These are phyloP conservation scores for Rhizopus arrhizus DNA, from an alignment of 371 early-diverging fungal genomes.

Conservation along the genomic window DNA sequence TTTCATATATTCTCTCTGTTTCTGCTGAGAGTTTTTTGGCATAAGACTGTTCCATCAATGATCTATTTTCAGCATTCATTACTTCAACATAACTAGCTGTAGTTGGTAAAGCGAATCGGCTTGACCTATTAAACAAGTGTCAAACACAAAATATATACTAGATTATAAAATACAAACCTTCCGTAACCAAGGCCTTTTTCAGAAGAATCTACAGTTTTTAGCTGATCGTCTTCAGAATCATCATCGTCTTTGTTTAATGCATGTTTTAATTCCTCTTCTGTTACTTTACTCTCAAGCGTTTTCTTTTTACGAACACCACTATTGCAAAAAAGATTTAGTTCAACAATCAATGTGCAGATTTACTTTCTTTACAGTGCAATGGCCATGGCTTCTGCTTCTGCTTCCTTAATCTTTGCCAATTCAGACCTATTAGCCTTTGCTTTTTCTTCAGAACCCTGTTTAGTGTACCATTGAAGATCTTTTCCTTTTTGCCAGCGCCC, in stretches of 20 bases:
- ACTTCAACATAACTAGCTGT: constrained; percentile 26
- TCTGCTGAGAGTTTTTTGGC: background rate
- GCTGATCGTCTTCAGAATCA: constrained; percentile 44
- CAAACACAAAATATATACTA: background rate
- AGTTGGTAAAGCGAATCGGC: constrained; percentile 24
- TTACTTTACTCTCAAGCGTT: constrained; percentile 54
- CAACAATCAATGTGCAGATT: too few relatives aligned
- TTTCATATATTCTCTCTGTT: background rate
- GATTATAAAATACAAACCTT: constrained; percentile 29
- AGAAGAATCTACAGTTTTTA: constrained; percentile 22
- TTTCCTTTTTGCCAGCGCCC: constrained; percentile 71
- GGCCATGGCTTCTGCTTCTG: constrained; percentile 81
- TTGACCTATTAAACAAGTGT: constrained; percentile 17
- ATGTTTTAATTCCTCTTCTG: constrained; percentile 62
- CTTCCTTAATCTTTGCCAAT: constrained; percentile 67
- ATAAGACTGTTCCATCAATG: background rate
- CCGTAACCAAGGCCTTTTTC: constrained; percentile 71
- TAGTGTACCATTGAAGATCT: constrained; percentile 78
- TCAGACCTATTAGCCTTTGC: constrained; percentile 46
- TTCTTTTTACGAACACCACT: constrained; percentile 61
- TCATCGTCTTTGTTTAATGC: constrained; percentile 51
- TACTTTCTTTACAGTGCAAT: constrained; percentile 63
- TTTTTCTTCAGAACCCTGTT: constrained; percentile 46
- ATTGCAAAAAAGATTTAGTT: background rate
- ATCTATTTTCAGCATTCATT: constrained; percentile 23